Percentiles rank a stretch among this genome's conserved stretches.
Conservation (phyloP, 108 stramenopile species). For the Pseudonitzschia multiseries region DNA sequence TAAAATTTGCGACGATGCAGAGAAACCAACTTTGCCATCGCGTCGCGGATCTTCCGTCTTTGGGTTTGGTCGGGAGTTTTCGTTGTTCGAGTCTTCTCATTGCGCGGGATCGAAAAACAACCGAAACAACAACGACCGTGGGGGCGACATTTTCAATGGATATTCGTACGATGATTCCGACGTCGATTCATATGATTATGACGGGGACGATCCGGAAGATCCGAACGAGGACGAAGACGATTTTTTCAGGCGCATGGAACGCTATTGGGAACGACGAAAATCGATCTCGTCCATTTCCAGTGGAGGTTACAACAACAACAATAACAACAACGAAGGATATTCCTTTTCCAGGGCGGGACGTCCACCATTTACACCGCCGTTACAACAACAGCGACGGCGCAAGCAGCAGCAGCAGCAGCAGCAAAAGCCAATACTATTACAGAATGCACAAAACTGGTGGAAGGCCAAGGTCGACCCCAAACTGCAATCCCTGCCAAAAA, state of each 20-base stretch:
- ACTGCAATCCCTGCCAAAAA: constrained; percentile 47
- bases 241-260: constrained; percentile 12
- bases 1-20: neutral
- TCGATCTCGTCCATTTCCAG: neutral
- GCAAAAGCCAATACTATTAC: constrained; percentile 13
- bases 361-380: neutral
- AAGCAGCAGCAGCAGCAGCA: neutral
- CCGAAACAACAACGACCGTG: neutral
- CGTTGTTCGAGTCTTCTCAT: constrained; percentile 33
- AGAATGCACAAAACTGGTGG: constrained; percentile 49
- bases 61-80: constrained; percentile 44
- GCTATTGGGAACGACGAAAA: constrained; percentile 15
- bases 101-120: neutral
- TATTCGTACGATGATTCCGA: constrained; percentile 5
- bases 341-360: constrained; percentile 9
- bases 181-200: neutral
- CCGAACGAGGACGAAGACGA: constrained; percentile 2
- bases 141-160: neutral
- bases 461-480: constrained; percentile 35
- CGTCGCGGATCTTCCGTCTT: neutral
- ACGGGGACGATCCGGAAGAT: constrained; percentile 7
- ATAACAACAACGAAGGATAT: neutral
- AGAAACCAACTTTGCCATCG: neutral
- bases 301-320: neutral
- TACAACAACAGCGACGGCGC: constrained; percentile 6